A percentile compares a stretch with the other conserved stretches of the same genome.
These are phyloP conservation scores for Leccinum ochraceum DNA, from an alignment of 768 basidiomycete species.

Conservation along the genomic window DNA sequence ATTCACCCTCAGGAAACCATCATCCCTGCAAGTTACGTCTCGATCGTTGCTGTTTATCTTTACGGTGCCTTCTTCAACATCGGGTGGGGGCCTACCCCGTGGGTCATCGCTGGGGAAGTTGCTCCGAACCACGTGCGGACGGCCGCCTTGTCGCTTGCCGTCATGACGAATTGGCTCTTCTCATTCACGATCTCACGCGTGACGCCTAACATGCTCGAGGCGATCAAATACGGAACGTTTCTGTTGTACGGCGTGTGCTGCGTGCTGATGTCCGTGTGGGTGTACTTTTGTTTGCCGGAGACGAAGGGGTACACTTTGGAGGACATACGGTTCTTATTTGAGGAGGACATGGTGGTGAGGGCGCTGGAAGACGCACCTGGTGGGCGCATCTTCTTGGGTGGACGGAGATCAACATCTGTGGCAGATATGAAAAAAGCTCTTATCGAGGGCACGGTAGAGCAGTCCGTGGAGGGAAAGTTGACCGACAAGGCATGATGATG, in stretches of 20 bases:
- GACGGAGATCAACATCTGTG: slow-evolving; percentile 29
- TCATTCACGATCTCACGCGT: slow-evolving; percentile 39
- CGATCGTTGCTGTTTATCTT: slow-evolving; percentile 40
- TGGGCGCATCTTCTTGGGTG: slow-evolving; percentile 31
- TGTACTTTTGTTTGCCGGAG: slow-evolving; percentile 42
- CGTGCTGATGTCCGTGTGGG: slow-evolving; percentile 36
- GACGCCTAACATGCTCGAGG: slow-evolving; percentile 39
- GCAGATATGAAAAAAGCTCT: slow-evolving; percentile 2
- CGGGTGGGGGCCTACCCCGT: slow-evolving; percentile 33
- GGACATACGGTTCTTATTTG: slow-evolving; percentile 41
- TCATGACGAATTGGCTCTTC: slow-evolving; percentile 38
- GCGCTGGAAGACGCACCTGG: slow-evolving; percentile 38
- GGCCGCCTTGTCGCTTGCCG: slow-evolving; percentile 36
- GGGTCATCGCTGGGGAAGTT: slow-evolving; percentile 37
- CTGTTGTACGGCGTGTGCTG: slow-evolving; percentile 35
- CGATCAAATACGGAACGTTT: slow-evolving; percentile 35
- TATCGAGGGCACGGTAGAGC: background rate
- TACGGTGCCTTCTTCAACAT: slow-evolving; percentile 40
- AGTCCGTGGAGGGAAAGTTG: background rate
- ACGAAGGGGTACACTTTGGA: slow-evolving; percentile 41
- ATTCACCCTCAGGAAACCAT: slow-evolving; percentile 31
- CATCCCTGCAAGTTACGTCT: slow-evolving; percentile 38
- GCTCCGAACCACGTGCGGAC: slow-evolving; percentile 41
- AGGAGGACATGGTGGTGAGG: slow-evolving; percentile 34
- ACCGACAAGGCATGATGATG: background rate